phyloP scores from a whole-genome alignment of 2,329 filamentous ascomycete genomes.

The Epichloe glyceriae region DNA sequence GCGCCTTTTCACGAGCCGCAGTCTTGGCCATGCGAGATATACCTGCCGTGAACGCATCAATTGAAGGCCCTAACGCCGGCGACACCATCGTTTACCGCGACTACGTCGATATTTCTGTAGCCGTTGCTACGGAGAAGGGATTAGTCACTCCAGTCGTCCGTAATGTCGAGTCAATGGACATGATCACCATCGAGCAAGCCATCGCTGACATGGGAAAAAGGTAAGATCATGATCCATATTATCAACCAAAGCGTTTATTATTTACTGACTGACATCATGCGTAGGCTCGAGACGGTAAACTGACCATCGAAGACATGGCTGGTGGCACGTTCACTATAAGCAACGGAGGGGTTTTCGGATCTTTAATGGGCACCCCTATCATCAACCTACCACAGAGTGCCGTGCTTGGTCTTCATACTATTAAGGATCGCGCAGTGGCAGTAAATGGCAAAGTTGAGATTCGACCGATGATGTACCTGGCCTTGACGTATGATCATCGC shows the following conservation, averaged over 20 bases:
- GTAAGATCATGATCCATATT: conserved; percentile 26
- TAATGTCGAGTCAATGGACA: conserved; percentile 78
- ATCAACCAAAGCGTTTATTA: neutral
- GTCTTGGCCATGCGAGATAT: conserved; percentile 89
- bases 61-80: conserved; percentile 86
- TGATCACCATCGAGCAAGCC: conserved; percentile 76
- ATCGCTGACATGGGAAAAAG: conserved; percentile 95
- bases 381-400: conserved; percentile 94
- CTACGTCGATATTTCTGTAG: conserved; percentile 95
- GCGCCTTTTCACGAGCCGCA: conserved; percentile 82
- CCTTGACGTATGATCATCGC: conserved; percentile 93
- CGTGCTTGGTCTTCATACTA: conserved; percentile 85
- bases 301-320: conserved; percentile 98
- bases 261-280: neutral
- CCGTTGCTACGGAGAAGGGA: conserved; percentile 94
- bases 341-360: conserved; percentile 95
- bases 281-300: conserved; percentile 83
- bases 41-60: conserved; percentile 91
- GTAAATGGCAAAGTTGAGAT: conserved; percentile 92
- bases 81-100: conserved; percentile 98
- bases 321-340: conserved; percentile 97
- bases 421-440: conserved; percentile 84
- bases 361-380: conserved; percentile 93
- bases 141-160: conserved; percentile 93
- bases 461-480: conserved; percentile 99